Base-by-base conservation (phyloP, 129 eudicot species). In the Arctium minus region DNA sequence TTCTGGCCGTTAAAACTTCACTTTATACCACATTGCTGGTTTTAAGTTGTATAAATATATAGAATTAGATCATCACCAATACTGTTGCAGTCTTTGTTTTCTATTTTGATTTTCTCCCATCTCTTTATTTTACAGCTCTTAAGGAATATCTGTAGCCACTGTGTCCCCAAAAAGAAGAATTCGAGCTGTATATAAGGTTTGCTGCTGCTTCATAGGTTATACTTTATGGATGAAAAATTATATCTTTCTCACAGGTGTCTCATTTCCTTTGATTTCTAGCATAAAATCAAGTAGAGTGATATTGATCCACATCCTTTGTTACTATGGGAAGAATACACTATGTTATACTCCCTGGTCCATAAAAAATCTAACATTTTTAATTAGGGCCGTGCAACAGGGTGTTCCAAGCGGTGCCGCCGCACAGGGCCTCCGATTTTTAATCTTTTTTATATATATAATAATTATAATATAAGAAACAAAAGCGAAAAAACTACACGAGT, bases 1-100 rank as follows among this genome's bases (percentile, higher is more conserved):
- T 72, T 81, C 44, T 3, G 73, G 32, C 11, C 78, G 56, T 50
- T 80, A 72, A 72, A 72, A 12, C 72, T 42, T 81, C 29, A 38
- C 10, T 62, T 73, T 48, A 4, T 29, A 64, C 53, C 80, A 39
- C 48, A 74, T 81, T 64, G 13, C n/a, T 4, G 40, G 83, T 18
- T 70, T 17, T 35, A 53, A 76, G 3, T 48, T 76, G 30, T 60
- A 35, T 22, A 36, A 37, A 62, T 56, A 78, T 31, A 10, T 78
- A 60, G 8, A 65, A 64, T 78, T 62, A 78, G 37, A 38, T 77
- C 35, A 60, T 33, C 72, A 4, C 6, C 72, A 18, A 1, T 5
- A 7, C 5, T 37, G 53, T n/a, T 3, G 6, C 7, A 17, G 76
- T 13, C 12, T 72, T 17, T 46, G 40, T 27, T 42, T 8, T 22